Evolutionary conservation across 768 basidiomycete genomes (phyloP), one percentile per base, ranked within the genome.

Genomic region (Suillus discolor): DNA sequence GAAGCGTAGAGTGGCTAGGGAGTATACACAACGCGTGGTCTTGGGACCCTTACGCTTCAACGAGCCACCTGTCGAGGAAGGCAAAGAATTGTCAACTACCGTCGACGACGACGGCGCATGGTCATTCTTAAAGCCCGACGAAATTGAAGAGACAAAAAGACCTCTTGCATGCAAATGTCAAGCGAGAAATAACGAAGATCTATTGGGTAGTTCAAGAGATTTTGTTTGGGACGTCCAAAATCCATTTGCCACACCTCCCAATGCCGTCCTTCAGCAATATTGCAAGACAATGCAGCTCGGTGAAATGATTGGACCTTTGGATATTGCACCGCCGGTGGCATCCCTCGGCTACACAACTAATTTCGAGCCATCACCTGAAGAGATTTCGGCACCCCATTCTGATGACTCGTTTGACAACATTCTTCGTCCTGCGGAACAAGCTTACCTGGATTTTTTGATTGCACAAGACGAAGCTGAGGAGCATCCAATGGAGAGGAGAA

Each of bases 181-280:
- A 16, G 45, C 12, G n/a, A 41, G 25, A 6, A 61, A 45, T 23
- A 13, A 57, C 13, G 65, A 49, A 44, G 65, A 53, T 36, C 16
- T 20, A 31, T 42, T 60, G 6, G 18, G 25, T 18, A 3, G 18
- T 20, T 44, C 42, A 18, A 16, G 20, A 39, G 34, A 44, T 18
- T 70, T 70, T 47, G 65, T 65, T 4, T 73, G 73, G 72, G 67
- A 73, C 60, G 62, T 39, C 6, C 23, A 20, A 0, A 34, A 70
- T 57, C 71, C 73, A 0, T 73, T 72, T 23, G 63, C 54, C 13
- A 47, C 34, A 25, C 65, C 67, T 6, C 41, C 62, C 18, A 18
- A 53, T 57, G 8, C 45, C n/a, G 8, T n/a, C 7, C 41, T 66
- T n/a, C 57, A 62, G 41, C 39, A 45, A 53, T 39, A 62, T 23